Evolutionary conservation across 1,139 yeast species (phyloP).

Genomic region (Sporopachydermia cereana): DNA sequence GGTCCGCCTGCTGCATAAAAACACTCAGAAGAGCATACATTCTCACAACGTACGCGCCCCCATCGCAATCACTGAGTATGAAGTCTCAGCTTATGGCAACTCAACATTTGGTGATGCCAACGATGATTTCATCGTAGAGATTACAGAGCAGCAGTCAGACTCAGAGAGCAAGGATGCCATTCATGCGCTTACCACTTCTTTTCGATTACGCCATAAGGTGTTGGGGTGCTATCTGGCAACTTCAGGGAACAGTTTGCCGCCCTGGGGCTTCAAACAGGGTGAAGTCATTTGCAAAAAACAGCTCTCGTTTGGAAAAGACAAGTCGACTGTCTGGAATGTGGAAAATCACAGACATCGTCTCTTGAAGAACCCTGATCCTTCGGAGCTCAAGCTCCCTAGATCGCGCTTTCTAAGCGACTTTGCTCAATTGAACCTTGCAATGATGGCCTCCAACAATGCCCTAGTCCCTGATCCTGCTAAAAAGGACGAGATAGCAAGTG

Average conservation of each 20-base stretch:
- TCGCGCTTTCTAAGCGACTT: conserved; percentile 65
- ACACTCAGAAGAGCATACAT: conserved; percentile 45
- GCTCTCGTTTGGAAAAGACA: conserved; percentile 36
- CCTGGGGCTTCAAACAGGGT: conserved; percentile 78
- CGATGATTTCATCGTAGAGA: conserved; percentile 66
- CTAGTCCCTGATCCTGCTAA: conserved; percentile 64
- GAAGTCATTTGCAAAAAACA: conserved; percentile 56
- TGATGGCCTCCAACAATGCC: conserved; percentile 74
- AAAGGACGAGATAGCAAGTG: conserved; percentile 49
- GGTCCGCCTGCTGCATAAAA: conserved; percentile 43
- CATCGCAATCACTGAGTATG: conserved; percentile 40
- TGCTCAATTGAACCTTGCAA: conserved; percentile 55
- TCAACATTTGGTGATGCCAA: conserved; percentile 42
- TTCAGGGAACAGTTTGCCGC: conserved; percentile 58
- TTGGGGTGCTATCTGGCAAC: conserved; percentile 68
- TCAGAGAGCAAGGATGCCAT: conserved; percentile 30
- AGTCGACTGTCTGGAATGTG: conserved; percentile 72
- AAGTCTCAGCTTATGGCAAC: conserved; percentile 61
- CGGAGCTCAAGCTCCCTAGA: conserved; percentile 40
- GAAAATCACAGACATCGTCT: conserved; percentile 48
- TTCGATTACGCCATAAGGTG: conserved; percentile 47
- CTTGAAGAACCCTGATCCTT: conserved; percentile 26
- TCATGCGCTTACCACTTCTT: conserved; percentile 63
- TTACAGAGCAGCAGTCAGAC: conserved; percentile 39
- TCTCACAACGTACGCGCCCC: conserved; percentile 50